Base-by-base conservation (phyloP, 1,139 yeast genomes). In the Sugiyamaella sp. region DNA sequence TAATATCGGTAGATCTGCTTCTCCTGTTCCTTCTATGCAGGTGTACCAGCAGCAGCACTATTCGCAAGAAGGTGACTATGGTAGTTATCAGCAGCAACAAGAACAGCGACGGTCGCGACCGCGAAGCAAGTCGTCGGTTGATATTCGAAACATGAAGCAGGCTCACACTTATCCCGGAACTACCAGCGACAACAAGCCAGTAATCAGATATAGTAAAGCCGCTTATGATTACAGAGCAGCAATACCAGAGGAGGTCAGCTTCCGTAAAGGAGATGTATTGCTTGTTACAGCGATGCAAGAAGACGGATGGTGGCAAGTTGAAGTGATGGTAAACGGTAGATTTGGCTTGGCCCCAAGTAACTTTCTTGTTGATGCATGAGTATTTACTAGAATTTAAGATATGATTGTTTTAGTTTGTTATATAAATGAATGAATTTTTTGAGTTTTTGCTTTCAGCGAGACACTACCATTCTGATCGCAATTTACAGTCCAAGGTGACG, bases 231-330 rank as follows among this genome's bases (percentile, higher is more conserved):
- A 86, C 71, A 77, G 80, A 37, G 90, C 95, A 1, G 85, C 83
- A 21, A 85, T 86, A 49, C 85, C 85, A n/a, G 93, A 88, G 47
- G 97, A 89, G 63, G 77, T 89, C 9, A 73, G 78, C 16, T 89
- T 89, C 75, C 78, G 80, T 54, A 86, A 87, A 66, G 86, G 86
- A 53, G 95, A 90, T 75, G 68, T 81, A n/a, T 73, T 89, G 69
- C 78, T 83, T 57, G 81, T 89, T 12, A 71, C 87, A 22, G 82
- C 82, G 61, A 85, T 80, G 75, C 95, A 89, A 68, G 91, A 86
- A 52, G 96, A 89, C 65, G 89, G 90, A 33, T 89, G 97, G 96
- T 89, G 86, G 85, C 84, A 85, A 62, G 86, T 89, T 58, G 96
- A 89, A 66, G 81, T 86, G 50, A 75, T 80, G 6, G 80, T 80